Evolutionary conservation across 73 alveolate genomes (phyloP), one percentile per base, ranked within the genome.

Genomic region (Paramecium sexaurelia): DNA sequence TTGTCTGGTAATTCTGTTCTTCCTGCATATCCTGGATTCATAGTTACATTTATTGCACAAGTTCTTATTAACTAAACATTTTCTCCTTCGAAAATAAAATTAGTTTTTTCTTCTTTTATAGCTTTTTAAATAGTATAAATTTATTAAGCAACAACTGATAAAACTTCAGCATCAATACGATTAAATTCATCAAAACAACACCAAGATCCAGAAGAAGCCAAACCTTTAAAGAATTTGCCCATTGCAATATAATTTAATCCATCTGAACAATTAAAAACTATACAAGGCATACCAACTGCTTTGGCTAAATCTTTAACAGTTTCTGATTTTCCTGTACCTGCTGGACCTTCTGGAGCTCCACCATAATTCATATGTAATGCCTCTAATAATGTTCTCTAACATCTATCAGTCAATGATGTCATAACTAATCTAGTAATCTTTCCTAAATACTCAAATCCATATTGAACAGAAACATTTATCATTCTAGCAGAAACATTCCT

Each of bases 121-220:
- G 94, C 94, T 33, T 88, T 55, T 43, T 82, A 68, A 11, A 88
- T 88, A 7, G 94, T 68, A 71, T 32, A 88, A 91, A 83, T 93
- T 93, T 43, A 97, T 94, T 91, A 95, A 95, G 99, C 99, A 85
- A 99, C 98, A 85, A 98, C 99, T 8, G 94, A 88, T 26, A 96
- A 94, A 43, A 98, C 99, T 78, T 97, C 99, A 19, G 98, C 95
- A 78, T 98, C 99, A 85, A 96, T 97, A 75, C 99, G 94, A 94
- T 98, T 98, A 92, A 98, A 98, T 92, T 98, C 99, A 89, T 98
- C 99, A 57, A 98, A 98, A 71, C 99, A 98, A 57, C 99, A 97
- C 99, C 99, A 98, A 41, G 98, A 97, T 35, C 99, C 99, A 32
- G 97, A 91, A 91, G 96, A 55, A 1, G 98, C 95, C 0, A 92